Evolutionary conservation across 1,284 basidiomycete species (phyloP).

Genomic region (Trichosporon sp.): DNA sequence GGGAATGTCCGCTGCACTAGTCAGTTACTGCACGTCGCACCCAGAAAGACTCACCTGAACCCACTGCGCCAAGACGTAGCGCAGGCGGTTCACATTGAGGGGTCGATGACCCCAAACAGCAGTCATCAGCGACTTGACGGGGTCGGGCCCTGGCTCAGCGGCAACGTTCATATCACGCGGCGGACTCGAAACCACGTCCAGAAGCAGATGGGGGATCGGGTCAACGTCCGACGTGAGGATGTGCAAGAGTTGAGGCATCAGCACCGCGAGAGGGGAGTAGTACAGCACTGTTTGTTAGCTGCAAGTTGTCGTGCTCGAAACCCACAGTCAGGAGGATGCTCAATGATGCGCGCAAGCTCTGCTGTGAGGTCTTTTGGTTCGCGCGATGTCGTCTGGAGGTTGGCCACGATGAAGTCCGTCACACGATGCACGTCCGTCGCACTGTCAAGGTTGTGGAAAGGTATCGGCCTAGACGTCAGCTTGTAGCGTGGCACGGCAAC

Average conservation of each 20-base stretch:
- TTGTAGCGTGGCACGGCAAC: constrained; percentile 5
- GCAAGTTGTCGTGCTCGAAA: not conserved
- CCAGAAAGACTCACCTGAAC: constrained; percentile 8
- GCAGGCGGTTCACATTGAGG: constrained; percentile 21
- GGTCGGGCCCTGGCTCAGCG: not conserved
- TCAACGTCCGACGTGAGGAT: constrained; percentile 10
- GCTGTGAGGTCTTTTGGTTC: constrained; percentile 11
- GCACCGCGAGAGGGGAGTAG: constrained; percentile 19
- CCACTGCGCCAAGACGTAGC: constrained; percentile 24
- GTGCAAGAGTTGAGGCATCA: constrained; percentile 26
- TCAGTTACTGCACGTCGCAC: not conserved
- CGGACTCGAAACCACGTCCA: not conserved
- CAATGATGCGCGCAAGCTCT: constrained; percentile 18
- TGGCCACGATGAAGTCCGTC: constrained; percentile 28
- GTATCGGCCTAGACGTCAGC: constrained; percentile 17
- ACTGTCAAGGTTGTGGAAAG: constrained; percentile 37
- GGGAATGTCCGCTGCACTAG: constrained; percentile 6
- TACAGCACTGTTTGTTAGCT: constrained; percentile 22
- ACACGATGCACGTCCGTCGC: constrained; percentile 33
- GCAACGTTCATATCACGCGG: not conserved
- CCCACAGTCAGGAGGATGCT: constrained; percentile 26
- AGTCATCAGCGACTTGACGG: constrained; percentile 3
- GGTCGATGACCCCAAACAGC: constrained; percentile 19
- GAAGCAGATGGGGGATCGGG: not conserved
- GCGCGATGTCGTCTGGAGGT: constrained; percentile 22